A percentile compares a stretch with the other conserved stretches of the same genome.
These are phyloP conservation scores for Carallia pectinifolia DNA, from an alignment of 345 rosid genomes.

Conservation along the genomic window DNA sequence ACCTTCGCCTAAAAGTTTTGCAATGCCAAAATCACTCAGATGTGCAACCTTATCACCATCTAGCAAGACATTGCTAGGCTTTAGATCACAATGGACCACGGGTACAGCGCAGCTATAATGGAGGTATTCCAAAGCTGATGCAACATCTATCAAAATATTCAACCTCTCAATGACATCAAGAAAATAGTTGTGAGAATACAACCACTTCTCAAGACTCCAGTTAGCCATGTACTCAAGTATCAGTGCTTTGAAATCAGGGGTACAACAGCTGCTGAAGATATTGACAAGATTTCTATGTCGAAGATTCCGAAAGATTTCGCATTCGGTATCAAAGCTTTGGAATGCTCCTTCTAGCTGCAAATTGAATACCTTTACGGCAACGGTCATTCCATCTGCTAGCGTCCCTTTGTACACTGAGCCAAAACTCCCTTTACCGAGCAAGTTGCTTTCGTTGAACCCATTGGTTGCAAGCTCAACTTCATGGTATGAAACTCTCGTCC, in stretches of 20 bases:
- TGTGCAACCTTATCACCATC: conserved; percentile 4
- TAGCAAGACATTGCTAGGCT: conserved; percentile 12
- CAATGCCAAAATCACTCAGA: conserved; percentile 12
- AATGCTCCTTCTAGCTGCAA: background rate
- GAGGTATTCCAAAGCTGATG: conserved; percentile 13
- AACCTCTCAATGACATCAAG: conserved; percentile 8
- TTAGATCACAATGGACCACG: conserved; percentile 14
- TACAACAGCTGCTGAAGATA: background rate
- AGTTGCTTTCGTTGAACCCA: conserved; percentile 19
- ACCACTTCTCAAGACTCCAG: conserved; percentile 9
- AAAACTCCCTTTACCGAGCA: conserved; percentile 25
- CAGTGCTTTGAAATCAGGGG: conserved; percentile 3
- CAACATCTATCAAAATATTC: conserved; percentile 12
- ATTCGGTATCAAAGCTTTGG: background rate
- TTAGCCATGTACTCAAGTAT: conserved; percentile 5
- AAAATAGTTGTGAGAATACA: conserved; percentile 1
- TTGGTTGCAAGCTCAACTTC: conserved; percentile 17
- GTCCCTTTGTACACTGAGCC: conserved; percentile 11
- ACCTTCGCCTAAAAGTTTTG: conserved; percentile 3
- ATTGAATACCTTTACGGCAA: conserved; percentile 15
- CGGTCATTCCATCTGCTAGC: background rate
- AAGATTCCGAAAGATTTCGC: background rate
- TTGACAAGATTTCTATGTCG: conserved; percentile 16
- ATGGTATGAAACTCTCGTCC: conserved; percentile 19
- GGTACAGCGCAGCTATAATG: background rate